Evolutionary conservation across 306 rosid species (phyloP), one percentile per base, ranked within the genome.

Genomic region (Lathyrus sativus): DNA sequence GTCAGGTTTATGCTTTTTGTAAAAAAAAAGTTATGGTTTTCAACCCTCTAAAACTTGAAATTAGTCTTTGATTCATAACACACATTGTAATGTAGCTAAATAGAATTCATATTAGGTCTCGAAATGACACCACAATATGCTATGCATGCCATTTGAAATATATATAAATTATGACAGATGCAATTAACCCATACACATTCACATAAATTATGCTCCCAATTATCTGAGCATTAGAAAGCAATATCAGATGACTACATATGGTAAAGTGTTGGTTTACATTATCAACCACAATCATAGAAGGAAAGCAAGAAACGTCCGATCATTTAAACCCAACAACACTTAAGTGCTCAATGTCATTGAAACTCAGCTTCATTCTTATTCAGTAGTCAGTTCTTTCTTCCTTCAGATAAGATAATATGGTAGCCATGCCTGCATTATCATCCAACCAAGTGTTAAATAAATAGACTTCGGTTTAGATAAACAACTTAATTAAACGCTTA

Each of bases 381-480:
- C 73, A 48, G 50, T 48, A 69, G 57, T 87, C 81, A 87, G 79
- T 93, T 90, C 86, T 93, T 93, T 67, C 98, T 85, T 73, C 98
- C 98, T 81, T 93, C 98, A 68, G 56, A 11, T 62, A 93, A 77
- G 89, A 93, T 88, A 39, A 93, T 82, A 74, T 93, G 98, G 85
- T 93, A 93, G 14, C 98, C 98, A 68, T 93, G 98, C 74, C 98
- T 93, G 89, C 87, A 82, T 56, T 73, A 49, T 26, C 74, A 68
- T 28, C 62, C 64, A 13, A 71, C 38, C 17, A 65, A 45, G 63
- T 11, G 41, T 78, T 60, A 74, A n/a, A n/a, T n/a, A n/a, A n/a
- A 49, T 9, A 8, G 22, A 19, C 0, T 19, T 19, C 22, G n/a
- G 13, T 45, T n/a, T n/a, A 2, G 26, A 17, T 49, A 49, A 48